These are phyloP conservation scores for Cairneyella variabilis DNA, from an alignment of 495 filamentous ascomycete genomes.

Conservation along the genomic window DNA sequence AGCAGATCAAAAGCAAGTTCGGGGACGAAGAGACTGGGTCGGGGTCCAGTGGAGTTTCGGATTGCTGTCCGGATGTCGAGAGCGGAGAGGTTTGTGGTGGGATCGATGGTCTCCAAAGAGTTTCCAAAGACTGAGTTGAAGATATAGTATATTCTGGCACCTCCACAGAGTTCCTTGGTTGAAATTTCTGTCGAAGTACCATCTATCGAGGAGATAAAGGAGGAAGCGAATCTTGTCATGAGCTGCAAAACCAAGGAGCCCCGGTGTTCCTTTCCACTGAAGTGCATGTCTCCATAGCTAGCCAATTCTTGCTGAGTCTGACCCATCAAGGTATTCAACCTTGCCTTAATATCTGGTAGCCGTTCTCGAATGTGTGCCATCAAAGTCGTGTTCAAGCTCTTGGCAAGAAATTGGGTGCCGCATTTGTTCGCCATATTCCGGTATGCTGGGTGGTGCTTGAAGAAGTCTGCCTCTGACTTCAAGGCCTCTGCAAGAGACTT, in stretches of 20 bases:
- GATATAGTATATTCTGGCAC: conserved; percentile 97
- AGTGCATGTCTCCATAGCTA: conserved; percentile 97
- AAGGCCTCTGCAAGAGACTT: conserved; percentile 88
- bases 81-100: conserved; percentile 88
- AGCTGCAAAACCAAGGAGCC: conserved; percentile 92
- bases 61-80: conserved; percentile 98
- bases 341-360: conserved; percentile 95
- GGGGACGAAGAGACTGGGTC: conserved; percentile 93
- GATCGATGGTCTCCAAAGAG: conserved; percentile 92
- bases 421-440: conserved; percentile 92
- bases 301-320: conserved; percentile 98
- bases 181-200: conserved; percentile 98
- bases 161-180: conserved; percentile 96
- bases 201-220: conserved; percentile 98
- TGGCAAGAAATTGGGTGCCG: conserved; percentile 92
- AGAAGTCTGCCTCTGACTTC: conserved; percentile 89
- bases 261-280: conserved; percentile 94
- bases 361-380: conserved; percentile 97
- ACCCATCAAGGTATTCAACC: conserved; percentile 96
- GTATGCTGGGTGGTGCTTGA: conserved; percentile 95
- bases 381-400: conserved; percentile 88
- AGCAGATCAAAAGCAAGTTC: conserved; percentile 96
- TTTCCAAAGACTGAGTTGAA: conserved; percentile 99
- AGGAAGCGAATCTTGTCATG: conserved; percentile 97
- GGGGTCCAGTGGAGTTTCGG: conserved; percentile 93